Conservation (phyloP, 768 basidiomycete genomes). For the Amanita thiersii region DNA sequence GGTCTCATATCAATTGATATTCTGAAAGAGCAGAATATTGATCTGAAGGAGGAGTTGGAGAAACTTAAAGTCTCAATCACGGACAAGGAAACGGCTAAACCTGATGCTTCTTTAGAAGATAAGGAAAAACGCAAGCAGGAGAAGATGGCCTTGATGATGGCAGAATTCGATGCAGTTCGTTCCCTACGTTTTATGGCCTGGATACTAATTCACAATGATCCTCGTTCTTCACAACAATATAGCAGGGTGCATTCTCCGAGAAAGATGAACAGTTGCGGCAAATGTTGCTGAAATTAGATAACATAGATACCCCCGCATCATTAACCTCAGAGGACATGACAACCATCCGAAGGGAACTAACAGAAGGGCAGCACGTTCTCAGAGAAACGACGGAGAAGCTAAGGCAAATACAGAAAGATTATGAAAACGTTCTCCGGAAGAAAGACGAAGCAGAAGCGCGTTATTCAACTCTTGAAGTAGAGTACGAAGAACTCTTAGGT, state of each 20-base stretch:
- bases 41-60: slow-evolving; percentile 82
- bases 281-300: slow-evolving; percentile 77
- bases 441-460: slow-evolving; percentile 85
- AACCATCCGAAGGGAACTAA: slow-evolving; percentile 77
- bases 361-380: slow-evolving; percentile 79
- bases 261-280: slow-evolving; percentile 90
- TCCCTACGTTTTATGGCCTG: slow-evolving; percentile 1
- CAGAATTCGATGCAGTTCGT: slow-evolving; percentile 91
- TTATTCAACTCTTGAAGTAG: slow-evolving; percentile 73
- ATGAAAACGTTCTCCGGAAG: slow-evolving; percentile 72
- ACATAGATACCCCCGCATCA: slow-evolving; percentile 58
- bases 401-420: slow-evolving; percentile 87
- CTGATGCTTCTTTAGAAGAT: slow-evolving; percentile 84
- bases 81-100: slow-evolving; percentile 75
- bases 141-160: slow-evolving; percentile 99
- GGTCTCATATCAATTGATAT: slow-evolving; percentile 88
- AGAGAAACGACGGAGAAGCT: slow-evolving; percentile 88
- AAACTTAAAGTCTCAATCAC: slow-evolving; percentile 75
- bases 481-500: slow-evolving; percentile 97
- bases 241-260: slow-evolving; percentile 94
- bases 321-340: slow-evolving; percentile 73
- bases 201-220: slow-evolving; percentile 1
- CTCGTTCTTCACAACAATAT: slow-evolving; percentile 10
- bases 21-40: slow-evolving; percentile 88
- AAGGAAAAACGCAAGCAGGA: slow-evolving; percentile 99